Percentiles rank a stretch among this genome's conserved stretches.
Evolutionary conservation across 2,329 filamentous ascomycete species (phyloP).

Genomic region (Penicillium frequentans): DNA sequence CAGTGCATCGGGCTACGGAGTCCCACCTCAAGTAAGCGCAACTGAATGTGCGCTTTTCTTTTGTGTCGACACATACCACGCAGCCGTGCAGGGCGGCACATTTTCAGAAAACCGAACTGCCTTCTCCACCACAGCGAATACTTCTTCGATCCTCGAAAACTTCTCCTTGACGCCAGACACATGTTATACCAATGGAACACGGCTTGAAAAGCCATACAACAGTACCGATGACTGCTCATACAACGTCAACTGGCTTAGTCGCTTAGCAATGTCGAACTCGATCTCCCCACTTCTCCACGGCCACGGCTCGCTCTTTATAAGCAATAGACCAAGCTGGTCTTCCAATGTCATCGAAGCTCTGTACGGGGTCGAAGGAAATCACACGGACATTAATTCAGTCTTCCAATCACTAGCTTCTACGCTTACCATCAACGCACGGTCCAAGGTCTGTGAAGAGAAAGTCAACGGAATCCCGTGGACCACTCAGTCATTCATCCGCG

Average conservation of each 20-base stretch:
- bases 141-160: slow-evolving; percentile 4
- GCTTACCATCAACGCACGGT: slow-evolving; percentile 21
- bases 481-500: slow-evolving; percentile 19
- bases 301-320: slow-evolving; percentile 14
- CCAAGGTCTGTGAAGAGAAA: slow-evolving; percentile 14
- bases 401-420: slow-evolving; percentile 20
- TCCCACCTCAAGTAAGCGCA: slow-evolving; percentile 15
- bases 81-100: slow-evolving; percentile 14
- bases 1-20: slow-evolving; percentile 13
- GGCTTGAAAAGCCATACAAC: slow-evolving; percentile 5
- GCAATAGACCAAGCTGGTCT: slow-evolving; percentile 21
- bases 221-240: slow-evolving; percentile 17
- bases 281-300: slow-evolving; percentile 18
- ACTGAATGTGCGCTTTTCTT: slow-evolving; percentile 26
- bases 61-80: slow-evolving; percentile 23
- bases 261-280: slow-evolving; percentile 20
- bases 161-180: slow-evolving; percentile 18
- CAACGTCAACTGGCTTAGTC: slow-evolving; percentile 19
- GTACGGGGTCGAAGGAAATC: slow-evolving; percentile 21
- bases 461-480: slow-evolving; percentile 21
- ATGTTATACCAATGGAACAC: slow-evolving; percentile 22
- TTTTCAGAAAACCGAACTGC: slow-evolving; percentile 17
- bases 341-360: slow-evolving; percentile 21
- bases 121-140: slow-evolving; percentile 13
- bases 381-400: slow-evolving; percentile 16